A percentile compares a stretch with the other conserved stretches of the same genome.
Conservation (phyloP, 2,329 filamentous ascomycete genomes). For the Dissoconium aciculare region DNA sequence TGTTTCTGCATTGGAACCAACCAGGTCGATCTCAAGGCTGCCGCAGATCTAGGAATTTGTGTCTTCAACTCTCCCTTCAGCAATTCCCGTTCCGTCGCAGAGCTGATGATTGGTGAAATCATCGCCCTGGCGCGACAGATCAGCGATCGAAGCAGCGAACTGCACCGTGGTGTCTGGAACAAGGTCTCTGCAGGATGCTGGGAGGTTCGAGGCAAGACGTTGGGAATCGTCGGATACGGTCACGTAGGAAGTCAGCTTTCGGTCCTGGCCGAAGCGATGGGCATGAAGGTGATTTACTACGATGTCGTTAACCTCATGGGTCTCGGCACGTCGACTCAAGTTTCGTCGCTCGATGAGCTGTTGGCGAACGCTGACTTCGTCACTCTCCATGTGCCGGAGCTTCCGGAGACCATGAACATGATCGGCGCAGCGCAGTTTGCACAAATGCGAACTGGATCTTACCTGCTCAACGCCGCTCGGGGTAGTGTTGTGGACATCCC, state of each 20-base stretch:
- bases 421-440: conserved; percentile 66
- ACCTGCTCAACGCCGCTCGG: conserved; percentile 90
- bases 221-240: conserved; percentile 92
- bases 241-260: conserved; percentile 95
- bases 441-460: conserved; percentile 83
- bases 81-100: conserved; percentile 92
- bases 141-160: conserved; percentile 80
- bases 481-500: conserved; percentile 90
- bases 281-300: conserved; percentile 96
- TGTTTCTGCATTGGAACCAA: conserved; percentile 99
- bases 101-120: conserved; percentile 88
- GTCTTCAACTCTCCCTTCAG: conserved; percentile 99
- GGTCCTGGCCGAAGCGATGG: conserved; percentile 91
- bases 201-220: conserved; percentile 94
- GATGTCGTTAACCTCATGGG: conserved; percentile 92
- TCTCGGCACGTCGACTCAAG: conserved; percentile 73
- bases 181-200: conserved; percentile 95
- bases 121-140: conserved; percentile 84
- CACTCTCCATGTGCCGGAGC: conserved; percentile 84
- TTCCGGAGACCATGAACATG: conserved; percentile 84
- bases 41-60: conserved; percentile 72
- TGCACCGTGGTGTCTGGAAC: conserved; percentile 93
- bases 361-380: conserved; percentile 77
- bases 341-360: conserved; percentile 60
- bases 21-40: conserved; percentile 76